A percentile compares a stretch with the other conserved stretches of the same genome.
These are phyloP conservation scores for Beta corolliflora DNA, from an alignment of 179 eudicot genomes.

Conservation along the genomic window DNA sequence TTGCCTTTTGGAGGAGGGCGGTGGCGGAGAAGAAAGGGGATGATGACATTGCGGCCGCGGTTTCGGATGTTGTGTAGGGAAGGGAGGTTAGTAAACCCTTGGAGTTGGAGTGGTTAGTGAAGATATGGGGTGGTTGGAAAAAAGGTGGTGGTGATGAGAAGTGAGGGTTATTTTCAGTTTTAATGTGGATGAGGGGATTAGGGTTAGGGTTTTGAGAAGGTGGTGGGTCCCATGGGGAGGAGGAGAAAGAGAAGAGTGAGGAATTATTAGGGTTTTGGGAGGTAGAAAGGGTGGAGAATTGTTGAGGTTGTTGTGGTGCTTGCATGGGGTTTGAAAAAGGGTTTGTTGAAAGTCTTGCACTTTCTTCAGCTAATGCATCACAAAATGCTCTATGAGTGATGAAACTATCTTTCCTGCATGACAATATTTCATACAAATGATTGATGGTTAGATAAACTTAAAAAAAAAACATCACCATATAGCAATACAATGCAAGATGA, in stretches of 20 bases:
- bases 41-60: slow-evolving; percentile 33
- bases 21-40: slow-evolving; percentile 71
- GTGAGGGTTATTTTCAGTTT: slow-evolving; percentile 37
- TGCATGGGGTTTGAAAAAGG: slow-evolving; percentile 37
- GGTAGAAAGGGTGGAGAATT: slow-evolving; percentile 19
- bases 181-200: slow-evolving; percentile 15
- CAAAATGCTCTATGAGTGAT: slow-evolving; percentile 90
- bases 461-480: neutral
- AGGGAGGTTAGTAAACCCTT: slow-evolving; percentile 23
- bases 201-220: slow-evolving; percentile 47
- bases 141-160: slow-evolving; percentile 35
- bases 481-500: neutral
- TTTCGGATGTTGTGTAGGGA: slow-evolving; percentile 25
- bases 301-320: slow-evolving; percentile 19
- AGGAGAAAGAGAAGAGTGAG: slow-evolving; percentile 28
- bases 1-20: slow-evolving; percentile 80
- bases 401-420: slow-evolving; percentile 86
- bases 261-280: slow-evolving; percentile 28
- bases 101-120: slow-evolving; percentile 20
- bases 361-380: slow-evolving; percentile 93
- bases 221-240: slow-evolving; percentile 33
- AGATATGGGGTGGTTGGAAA: slow-evolving; percentile 38
- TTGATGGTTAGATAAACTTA: neutral
- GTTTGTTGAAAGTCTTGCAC: slow-evolving; percentile 72
- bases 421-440: slow-evolving; percentile 1